Evolutionary conservation across 495 filamentous ascomycete genomes (phyloP).

Genomic region (Tetracladium setigerum): DNA sequence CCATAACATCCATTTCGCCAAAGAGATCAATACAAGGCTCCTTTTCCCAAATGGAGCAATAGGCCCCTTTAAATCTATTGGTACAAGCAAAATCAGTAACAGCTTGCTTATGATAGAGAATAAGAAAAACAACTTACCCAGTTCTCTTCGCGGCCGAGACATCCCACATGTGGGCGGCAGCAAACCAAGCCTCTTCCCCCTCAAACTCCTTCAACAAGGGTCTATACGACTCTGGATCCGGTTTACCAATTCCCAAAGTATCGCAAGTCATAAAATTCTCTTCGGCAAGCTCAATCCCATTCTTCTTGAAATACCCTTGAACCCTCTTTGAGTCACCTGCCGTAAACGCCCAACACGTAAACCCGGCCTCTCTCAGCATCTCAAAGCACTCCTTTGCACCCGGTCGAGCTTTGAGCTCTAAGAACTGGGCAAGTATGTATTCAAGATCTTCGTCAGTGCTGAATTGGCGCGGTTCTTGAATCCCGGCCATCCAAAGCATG

Average conservation of each 20-base stretch:
- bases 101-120: too few relatives aligned
- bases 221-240: slow-evolving; percentile 26
- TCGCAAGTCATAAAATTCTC: slow-evolving; percentile 36
- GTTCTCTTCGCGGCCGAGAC: slow-evolving; percentile 26
- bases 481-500: slow-evolving; percentile 29
- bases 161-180: slow-evolving; percentile 37
- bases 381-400: slow-evolving; percentile 26
- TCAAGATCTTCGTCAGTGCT: slow-evolving; percentile 31
- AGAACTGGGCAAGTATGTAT: slow-evolving; percentile 24
- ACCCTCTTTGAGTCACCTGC: slow-evolving; percentile 32
- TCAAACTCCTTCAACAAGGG: slow-evolving; percentile 11
- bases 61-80: slow-evolving; percentile 31
- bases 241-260: slow-evolving; percentile 25
- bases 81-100: too few relatives aligned
- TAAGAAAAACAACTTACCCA: background rate
- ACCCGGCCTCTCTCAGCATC: slow-evolving; percentile 26
- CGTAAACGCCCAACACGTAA: slow-evolving; percentile 37
- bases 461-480: slow-evolving; percentile 28
- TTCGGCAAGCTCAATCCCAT: slow-evolving; percentile 29
- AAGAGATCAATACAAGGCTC: slow-evolving; percentile 30
- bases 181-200: slow-evolving; percentile 21
- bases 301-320: slow-evolving; percentile 30
- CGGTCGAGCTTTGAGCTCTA: slow-evolving; percentile 23
- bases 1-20: slow-evolving; percentile 27
- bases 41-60: slow-evolving; percentile 28